Percentiles rank a stretch among this genome's conserved stretches.
Evolutionary conservation across 768 basidiomycete genomes (phyloP).

Genomic region (Holtermannia corniformis): DNA sequence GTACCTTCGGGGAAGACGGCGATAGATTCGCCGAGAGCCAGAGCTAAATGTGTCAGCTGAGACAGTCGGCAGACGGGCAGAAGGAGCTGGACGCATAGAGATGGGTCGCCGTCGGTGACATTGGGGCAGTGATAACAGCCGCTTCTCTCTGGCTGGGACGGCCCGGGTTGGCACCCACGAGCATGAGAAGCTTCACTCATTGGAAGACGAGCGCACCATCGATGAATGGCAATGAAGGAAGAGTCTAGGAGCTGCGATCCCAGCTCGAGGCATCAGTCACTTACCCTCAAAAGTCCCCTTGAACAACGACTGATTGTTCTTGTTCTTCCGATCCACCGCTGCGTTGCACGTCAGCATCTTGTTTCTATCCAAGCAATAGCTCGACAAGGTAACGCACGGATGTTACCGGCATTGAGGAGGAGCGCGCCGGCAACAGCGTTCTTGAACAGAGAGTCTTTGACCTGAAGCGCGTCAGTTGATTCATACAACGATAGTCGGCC

Average conservation of each 20-base stretch:
- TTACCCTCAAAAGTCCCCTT: conserved; percentile 68
- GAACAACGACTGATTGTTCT: conserved; percentile 81
- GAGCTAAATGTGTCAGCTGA: conserved; percentile 43
- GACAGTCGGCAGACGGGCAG: too few species aligned
- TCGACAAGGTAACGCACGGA: conserved; percentile 41
- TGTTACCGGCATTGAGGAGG: conserved; percentile 84
- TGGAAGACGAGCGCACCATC: too few species aligned
- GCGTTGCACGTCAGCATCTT: not conserved
- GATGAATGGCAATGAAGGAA: too few species aligned
- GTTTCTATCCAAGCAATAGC: not conserved
- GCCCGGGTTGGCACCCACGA: too few species aligned
- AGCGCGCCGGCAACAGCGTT: conserved; percentile 67
- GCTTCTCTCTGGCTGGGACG: too few species aligned
- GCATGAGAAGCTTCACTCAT: too few species aligned
- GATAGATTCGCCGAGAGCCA: conserved; percentile 69
- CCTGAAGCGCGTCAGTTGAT: conserved; percentile 51
- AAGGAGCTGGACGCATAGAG: not conserved
- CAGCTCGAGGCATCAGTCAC: too few species aligned
- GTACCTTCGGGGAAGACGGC: conserved; percentile 59
- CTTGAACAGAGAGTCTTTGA: conserved; percentile 80
- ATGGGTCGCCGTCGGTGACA: not conserved
- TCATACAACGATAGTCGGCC: not conserved
- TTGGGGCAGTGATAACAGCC: too few species aligned
- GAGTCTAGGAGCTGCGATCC: too few species aligned
- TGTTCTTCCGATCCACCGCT: conserved; percentile 88